A percentile compares a stretch with the other conserved stretches of the same genome.
Conservation (phyloP, 257 asterid species). For the Voacanga thouarsii region DNA sequence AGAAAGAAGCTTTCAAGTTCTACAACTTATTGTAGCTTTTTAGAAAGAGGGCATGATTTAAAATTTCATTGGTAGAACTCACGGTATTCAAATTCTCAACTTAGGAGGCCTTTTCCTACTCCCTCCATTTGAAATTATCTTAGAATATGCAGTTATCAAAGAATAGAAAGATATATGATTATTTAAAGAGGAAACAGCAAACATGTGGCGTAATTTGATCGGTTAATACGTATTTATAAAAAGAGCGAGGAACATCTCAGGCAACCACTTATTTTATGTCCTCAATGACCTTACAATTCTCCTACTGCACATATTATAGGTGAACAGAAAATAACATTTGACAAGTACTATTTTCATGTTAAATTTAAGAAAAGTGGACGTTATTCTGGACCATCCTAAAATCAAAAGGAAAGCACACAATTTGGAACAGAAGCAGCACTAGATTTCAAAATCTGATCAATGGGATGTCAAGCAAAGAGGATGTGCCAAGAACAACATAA, state of each 20-base stretch:
- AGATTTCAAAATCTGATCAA: background rate
- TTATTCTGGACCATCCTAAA: background rate
- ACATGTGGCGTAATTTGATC: background rate
- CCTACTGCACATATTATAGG: background rate
- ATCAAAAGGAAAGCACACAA: background rate
- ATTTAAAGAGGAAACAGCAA: background rate
- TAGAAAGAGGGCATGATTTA: background rate
- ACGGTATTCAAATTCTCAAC: background rate
- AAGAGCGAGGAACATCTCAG: background rate
- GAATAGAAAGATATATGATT: background rate
- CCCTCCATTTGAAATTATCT: background rate
- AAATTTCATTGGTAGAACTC: background rate
- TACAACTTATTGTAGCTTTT: background rate
- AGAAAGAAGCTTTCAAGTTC: conserved; percentile 2
- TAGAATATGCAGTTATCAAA: background rate
- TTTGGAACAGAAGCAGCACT: background rate
- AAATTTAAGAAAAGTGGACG: background rate
- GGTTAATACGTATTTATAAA: background rate
- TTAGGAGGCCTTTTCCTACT: background rate
- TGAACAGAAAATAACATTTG: background rate
- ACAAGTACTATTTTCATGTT: background rate
- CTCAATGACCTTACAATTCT: background rate
- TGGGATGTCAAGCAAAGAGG: background rate
- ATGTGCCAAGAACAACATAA: background rate
- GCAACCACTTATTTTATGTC: background rate